phyloP scores from a whole-genome alignment of 2,329 filamentous ascomycete genomes.

The Bipolaris victoriae region DNA sequence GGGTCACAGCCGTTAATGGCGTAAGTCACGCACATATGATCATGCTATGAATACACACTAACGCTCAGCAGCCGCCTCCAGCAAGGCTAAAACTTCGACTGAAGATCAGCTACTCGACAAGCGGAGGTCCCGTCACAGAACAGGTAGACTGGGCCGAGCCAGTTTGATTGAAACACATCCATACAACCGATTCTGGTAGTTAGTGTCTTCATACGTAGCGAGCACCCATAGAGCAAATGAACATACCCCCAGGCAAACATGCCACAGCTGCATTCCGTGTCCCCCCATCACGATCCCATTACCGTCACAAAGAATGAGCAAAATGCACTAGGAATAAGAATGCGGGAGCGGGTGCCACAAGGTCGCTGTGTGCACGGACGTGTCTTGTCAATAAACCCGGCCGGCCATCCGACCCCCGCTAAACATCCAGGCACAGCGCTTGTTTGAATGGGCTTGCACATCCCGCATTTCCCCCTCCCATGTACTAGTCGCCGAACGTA shows the following conservation, averaged over 20 bases:
- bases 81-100: slow-evolving; percentile 77
- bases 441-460: slow-evolving; percentile 3
- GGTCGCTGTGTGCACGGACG: slow-evolving; percentile 5
- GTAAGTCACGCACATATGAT: slow-evolving; percentile 66
- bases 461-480: not conserved
- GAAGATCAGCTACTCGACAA: slow-evolving; percentile 79
- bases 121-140: slow-evolving; percentile 75
- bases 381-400: not conserved
- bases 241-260: slow-evolving; percentile 17
- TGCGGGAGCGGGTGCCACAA: slow-evolving; percentile 20
- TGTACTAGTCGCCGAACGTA: not conserved
- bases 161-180: slow-evolving; percentile 26
- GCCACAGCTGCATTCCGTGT: not conserved
- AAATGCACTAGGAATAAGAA: slow-evolving; percentile 15
- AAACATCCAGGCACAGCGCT: slow-evolving; percentile 8
- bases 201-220: slow-evolving; percentile 9
- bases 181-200: slow-evolving; percentile 1
- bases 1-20: slow-evolving; percentile 81
- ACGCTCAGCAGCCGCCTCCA: slow-evolving; percentile 66
- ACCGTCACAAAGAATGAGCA: not conserved
- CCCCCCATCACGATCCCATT: not conserved
- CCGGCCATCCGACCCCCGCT: slow-evolving; percentile 13
- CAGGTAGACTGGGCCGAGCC: slow-evolving; percentile 98
- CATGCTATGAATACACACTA: slow-evolving; percentile 20
- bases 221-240: slow-evolving; percentile 18